Conservation (phyloP, 208 protist species). For the Naegleria gruberi region DNA sequence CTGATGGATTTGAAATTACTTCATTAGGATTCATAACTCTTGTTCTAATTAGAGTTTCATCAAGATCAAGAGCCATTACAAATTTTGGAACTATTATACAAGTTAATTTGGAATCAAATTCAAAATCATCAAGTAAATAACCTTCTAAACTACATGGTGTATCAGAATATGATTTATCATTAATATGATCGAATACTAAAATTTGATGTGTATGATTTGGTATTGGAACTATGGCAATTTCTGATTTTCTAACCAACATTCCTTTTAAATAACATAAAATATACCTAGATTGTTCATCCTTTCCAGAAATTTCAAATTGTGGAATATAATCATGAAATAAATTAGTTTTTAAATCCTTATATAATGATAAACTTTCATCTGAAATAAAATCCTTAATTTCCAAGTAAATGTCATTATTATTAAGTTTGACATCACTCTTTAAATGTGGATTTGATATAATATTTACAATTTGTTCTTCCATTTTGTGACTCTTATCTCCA, state of each 20-base stretch:
- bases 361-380: background rate
- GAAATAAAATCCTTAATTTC: background rate
- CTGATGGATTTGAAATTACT: background rate
- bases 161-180: background rate
- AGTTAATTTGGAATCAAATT: background rate
- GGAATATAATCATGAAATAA: background rate
- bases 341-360: background rate
- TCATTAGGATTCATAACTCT: background rate
- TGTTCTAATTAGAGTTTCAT: conserved; percentile 16
- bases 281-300: background rate
- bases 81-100: background rate
- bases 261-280: conserved; percentile 2
- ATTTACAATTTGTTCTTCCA: conserved; percentile 1
- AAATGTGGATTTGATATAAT: background rate
- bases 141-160: background rate
- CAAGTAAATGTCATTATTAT: background rate
- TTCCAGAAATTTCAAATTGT: background rate
- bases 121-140: background rate
- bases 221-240: background rate
- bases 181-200: background rate
- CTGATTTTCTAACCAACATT: background rate
- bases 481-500: background rate
- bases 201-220: background rate
- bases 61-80: background rate
- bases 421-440: background rate